Evolutionary conservation across 2,329 filamentous ascomycete genomes (phyloP).

Genomic region (Bipolaris cookei): DNA sequence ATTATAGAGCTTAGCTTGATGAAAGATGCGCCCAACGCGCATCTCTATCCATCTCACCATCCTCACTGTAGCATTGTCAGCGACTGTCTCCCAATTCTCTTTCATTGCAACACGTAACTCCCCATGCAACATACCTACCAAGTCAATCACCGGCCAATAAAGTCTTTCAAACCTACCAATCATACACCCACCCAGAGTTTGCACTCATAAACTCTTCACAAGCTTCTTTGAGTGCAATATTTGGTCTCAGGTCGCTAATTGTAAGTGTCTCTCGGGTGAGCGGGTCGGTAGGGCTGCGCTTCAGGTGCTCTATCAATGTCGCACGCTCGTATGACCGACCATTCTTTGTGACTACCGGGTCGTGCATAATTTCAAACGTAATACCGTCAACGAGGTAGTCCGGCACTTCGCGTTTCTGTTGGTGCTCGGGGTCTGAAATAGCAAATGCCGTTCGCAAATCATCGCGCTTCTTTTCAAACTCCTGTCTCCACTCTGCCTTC

Average conservation of each 20-base stretch:
- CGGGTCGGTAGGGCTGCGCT: conserved; percentile 76
- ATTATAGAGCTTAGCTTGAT: neutral
- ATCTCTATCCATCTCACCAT: conserved; percentile 35
- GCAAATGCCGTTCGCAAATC: conserved; percentile 57
- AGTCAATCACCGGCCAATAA: conserved; percentile 19
- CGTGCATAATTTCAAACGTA: conserved; percentile 74
- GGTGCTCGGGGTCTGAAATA: conserved; percentile 54
- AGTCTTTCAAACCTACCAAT: conserved; percentile 67
- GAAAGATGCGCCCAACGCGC: conserved; percentile 42
- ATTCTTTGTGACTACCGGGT: conserved; percentile 75
- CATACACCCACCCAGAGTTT: conserved; percentile 85
- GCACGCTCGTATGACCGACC: conserved; percentile 90
- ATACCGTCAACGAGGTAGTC: conserved; percentile 81
- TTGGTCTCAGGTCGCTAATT: conserved; percentile 75
- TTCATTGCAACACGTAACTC: neutral
- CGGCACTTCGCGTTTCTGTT: conserved; percentile 64
- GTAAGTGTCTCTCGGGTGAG: conserved; percentile 78
- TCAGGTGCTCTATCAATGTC: conserved; percentile 84
- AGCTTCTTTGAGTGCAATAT: conserved; percentile 79
- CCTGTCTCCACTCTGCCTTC: conserved; percentile 52
- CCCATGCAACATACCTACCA: conserved; percentile 21
- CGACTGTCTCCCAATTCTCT: neutral
- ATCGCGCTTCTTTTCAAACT: conserved; percentile 51
- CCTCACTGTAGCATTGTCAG: conserved; percentile 35
- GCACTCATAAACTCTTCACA: conserved; percentile 83